phyloP scores from a whole-genome alignment of 306 rosid species.

The Sesbania bispinosa region DNA sequence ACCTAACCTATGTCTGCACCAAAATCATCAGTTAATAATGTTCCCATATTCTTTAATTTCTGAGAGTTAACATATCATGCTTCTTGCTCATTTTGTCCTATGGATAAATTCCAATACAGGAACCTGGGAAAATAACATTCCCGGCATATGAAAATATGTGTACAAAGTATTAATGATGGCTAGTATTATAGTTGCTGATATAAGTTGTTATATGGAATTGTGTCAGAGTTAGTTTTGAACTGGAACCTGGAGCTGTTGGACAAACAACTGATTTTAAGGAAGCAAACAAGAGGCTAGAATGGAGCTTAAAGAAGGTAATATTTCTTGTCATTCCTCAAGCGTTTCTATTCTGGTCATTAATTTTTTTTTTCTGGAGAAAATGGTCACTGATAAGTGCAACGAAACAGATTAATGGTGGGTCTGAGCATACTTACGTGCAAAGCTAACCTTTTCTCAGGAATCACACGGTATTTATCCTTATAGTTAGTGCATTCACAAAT shows the following conservation, averaged over 20 bases:
- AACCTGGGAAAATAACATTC: not conserved
- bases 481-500: conserved; percentile 11
- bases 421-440: conserved; percentile 80
- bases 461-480: conserved; percentile 48
- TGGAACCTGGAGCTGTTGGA: conserved; percentile 73
- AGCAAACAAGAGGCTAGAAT: conserved; percentile 71
- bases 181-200: conserved; percentile 14
- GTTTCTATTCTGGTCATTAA: not conserved
- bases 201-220: conserved; percentile 26
- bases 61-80: not conserved
- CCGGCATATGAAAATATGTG: not conserved
- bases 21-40: too few species aligned
- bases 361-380: conserved; percentile 8
- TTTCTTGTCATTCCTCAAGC: conserved; percentile 26
- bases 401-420: conserved; percentile 70
- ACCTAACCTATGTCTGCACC: not conserved
- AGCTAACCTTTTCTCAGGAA: conserved; percentile 72
- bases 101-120: not conserved
- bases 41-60: too few species aligned
- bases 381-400: conserved; percentile 35
- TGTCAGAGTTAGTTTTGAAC: conserved; percentile 77
- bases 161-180: not conserved
- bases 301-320: conserved; percentile 71
- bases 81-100: conserved; percentile 7
- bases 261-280: conserved; percentile 80